A percentile compares a stretch with the other conserved stretches of the same genome.
Evolutionary conservation across 2,329 filamentous ascomycete species (phyloP).

Genomic region (Pezizomycotina sp.): DNA sequence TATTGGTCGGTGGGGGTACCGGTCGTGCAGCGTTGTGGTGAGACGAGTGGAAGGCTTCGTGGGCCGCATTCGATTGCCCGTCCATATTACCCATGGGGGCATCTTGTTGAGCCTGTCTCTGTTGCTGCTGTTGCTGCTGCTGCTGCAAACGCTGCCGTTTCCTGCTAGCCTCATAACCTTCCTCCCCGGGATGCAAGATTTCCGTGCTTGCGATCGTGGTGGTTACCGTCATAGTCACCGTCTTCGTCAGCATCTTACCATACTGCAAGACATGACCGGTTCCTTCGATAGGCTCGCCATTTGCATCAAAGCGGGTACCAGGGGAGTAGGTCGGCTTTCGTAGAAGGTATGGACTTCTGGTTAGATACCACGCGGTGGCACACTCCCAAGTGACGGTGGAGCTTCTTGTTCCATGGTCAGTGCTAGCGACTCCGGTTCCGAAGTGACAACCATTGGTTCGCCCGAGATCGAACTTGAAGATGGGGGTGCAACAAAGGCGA

Average conservation of each 20-base stretch:
- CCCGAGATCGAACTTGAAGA: slow-evolving; percentile 15
- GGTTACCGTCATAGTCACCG: slow-evolving; percentile 24
- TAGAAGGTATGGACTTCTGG: slow-evolving; percentile 23
- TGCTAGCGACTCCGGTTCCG: slow-evolving; percentile 18
- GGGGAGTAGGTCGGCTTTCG: slow-evolving; percentile 22
- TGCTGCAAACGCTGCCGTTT: slow-evolving; percentile 22
- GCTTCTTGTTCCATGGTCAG: too few species aligned
- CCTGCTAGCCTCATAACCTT: slow-evolving; percentile 21
- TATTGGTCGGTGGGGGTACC: too few species aligned
- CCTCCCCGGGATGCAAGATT: slow-evolving; percentile 22
- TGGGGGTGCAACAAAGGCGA: slow-evolving; percentile 12
- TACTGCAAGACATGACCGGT: slow-evolving; percentile 20
- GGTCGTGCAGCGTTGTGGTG: too few species aligned
- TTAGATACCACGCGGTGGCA: slow-evolving; percentile 23
- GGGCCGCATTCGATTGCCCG: too few species aligned
- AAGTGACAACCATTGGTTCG: slow-evolving; percentile 16
- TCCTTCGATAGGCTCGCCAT: too few species aligned
- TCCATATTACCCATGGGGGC: slow-evolving; percentile 3
- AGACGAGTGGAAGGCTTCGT: too few species aligned
- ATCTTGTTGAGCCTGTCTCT: slow-evolving; percentile 9
- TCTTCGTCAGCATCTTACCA: slow-evolving; percentile 24
- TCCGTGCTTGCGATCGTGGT: slow-evolving; percentile 25
- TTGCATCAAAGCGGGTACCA: too few species aligned
- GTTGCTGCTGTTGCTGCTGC: slow-evolving; percentile 16
- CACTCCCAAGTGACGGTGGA: slow-evolving; percentile 25